phyloP scores from a whole-genome alignment of 169 alveolate genomes.

The Plasmodium coatneyi region DNA sequence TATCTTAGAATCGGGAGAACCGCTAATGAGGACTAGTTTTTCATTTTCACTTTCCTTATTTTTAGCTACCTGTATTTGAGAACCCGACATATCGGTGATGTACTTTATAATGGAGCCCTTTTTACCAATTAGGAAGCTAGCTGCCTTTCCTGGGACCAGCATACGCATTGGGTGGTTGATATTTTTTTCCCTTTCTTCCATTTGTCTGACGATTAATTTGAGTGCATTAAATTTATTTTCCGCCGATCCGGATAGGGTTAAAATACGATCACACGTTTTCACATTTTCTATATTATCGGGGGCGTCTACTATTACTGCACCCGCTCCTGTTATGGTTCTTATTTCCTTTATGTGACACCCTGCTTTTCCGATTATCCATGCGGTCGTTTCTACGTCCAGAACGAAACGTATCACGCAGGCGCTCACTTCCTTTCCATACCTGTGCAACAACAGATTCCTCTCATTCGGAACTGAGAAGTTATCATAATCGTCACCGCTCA shows the following conservation, averaged over 20 bases:
- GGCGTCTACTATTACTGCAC: conserved; percentile 71
- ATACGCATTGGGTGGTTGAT: conserved; percentile 70
- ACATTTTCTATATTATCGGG: conserved; percentile 71
- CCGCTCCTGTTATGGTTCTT: conserved; percentile 69
- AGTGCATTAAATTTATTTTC: conserved; percentile 72
- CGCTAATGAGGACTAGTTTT: conserved; percentile 58
- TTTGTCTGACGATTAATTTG: conserved; percentile 67
- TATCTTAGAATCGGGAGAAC: conserved; percentile 68
- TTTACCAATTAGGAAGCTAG: conserved; percentile 70
- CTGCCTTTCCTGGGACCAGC: conserved; percentile 73
- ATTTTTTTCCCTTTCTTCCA: conserved; percentile 73
- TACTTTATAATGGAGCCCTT: conserved; percentile 66
- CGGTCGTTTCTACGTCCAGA: conserved; percentile 68
- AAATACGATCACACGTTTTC: conserved; percentile 68
- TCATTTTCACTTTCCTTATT: conserved; percentile 75
- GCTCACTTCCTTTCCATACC: conserved; percentile 52
- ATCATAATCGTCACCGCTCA: conserved; percentile 18
- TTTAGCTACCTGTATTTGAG: conserved; percentile 72
- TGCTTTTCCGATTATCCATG: conserved; percentile 68
- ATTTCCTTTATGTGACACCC: conserved; percentile 71
- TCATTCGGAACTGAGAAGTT: conserved; percentile 48
- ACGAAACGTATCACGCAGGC: conserved; percentile 65
- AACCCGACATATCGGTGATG: conserved; percentile 66
- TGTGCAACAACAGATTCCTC: conserved; percentile 39
- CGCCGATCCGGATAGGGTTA: conserved; percentile 66